phyloP scores from a whole-genome alignment of 2,329 filamentous ascomycete species.

The Alternaria metachromatica region DNA sequence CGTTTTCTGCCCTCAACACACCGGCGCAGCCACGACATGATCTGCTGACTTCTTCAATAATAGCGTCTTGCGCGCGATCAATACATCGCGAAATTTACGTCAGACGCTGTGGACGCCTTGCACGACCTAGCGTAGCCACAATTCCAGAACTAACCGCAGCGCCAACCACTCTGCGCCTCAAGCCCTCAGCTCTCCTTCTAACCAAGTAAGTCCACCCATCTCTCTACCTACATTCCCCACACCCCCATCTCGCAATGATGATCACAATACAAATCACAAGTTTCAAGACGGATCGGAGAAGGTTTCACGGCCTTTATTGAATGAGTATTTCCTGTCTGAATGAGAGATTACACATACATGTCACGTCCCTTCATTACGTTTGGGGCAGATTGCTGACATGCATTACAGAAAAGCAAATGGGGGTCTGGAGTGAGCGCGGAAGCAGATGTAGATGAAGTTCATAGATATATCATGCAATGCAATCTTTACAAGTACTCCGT shows the following conservation, averaged over 20 bases:
- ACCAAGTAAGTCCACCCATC: background rate
- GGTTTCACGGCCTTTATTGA: constrained; percentile 39
- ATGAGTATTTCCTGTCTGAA: constrained; percentile 12
- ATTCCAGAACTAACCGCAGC: background rate
- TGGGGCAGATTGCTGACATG: background rate
- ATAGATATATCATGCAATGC: too few species aligned
- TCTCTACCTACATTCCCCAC: background rate
- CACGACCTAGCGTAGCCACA: too few species aligned
- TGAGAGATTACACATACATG: background rate
- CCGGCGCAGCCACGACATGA: too few species aligned
- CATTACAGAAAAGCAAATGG: too few species aligned
- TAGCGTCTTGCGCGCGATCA: background rate
- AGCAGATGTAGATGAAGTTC: too few species aligned
- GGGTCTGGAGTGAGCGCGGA: too few species aligned
- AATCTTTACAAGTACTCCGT: too few species aligned
- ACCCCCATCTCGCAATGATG: constrained; percentile 29
- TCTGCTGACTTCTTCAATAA: too few species aligned
- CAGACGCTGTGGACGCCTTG: too few species aligned
- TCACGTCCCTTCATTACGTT: background rate
- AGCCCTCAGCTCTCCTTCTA: background rate
- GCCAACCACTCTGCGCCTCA: too few species aligned
- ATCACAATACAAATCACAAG: constrained; percentile 31
- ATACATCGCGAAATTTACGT: too few species aligned
- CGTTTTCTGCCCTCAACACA: too few species aligned
- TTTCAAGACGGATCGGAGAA: constrained; percentile 49